phyloP scores from a whole-genome alignment of 495 filamentous ascomycete species.

The Patellaria atrata region DNA sequence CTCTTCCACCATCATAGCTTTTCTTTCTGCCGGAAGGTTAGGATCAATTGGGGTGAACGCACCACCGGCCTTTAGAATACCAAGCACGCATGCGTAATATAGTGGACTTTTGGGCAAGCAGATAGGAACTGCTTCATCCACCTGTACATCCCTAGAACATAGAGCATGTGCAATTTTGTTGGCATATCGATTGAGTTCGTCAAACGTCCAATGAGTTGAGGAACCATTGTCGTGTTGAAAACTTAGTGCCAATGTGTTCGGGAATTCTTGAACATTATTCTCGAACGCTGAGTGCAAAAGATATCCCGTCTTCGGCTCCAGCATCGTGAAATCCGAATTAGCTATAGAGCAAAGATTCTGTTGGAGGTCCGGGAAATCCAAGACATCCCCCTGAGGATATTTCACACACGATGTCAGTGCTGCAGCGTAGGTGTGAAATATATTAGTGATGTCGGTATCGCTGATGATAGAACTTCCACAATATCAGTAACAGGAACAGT shows the following conservation, averaged over 20 bases:
- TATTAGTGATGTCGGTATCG: constrained; percentile 24
- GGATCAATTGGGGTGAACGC: constrained; percentile 30
- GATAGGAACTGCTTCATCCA: constrained; percentile 28
- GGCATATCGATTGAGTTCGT: constrained; percentile 21
- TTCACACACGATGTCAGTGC: constrained; percentile 15
- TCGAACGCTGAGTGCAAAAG: constrained; percentile 18
- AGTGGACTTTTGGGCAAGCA: constrained; percentile 26
- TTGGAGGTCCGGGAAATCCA: constrained; percentile 14
- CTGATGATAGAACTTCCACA: constrained; percentile 30
- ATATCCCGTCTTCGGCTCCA: constrained; percentile 5
- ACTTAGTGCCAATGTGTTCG: constrained; percentile 24
- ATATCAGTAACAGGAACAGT: constrained; percentile 18
- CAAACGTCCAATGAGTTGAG: constrained; percentile 22
- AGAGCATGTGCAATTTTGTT: constrained; percentile 29
- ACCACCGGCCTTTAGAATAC: constrained; percentile 29
- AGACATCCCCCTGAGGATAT: constrained; percentile 9
- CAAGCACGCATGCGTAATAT: constrained; percentile 30
- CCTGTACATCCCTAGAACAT: constrained; percentile 13
- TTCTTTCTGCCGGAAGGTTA: constrained; percentile 22
- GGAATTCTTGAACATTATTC: constrained; percentile 17
- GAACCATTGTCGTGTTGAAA: constrained; percentile 21
- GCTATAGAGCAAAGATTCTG: constrained; percentile 6
- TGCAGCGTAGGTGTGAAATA: constrained; percentile 36
- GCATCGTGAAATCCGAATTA: constrained; percentile 7
- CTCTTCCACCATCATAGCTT: constrained; percentile 28